Base-by-base conservation (phyloP, 2,329 filamentous ascomycete species). In the Aspergillus proliferans region DNA sequence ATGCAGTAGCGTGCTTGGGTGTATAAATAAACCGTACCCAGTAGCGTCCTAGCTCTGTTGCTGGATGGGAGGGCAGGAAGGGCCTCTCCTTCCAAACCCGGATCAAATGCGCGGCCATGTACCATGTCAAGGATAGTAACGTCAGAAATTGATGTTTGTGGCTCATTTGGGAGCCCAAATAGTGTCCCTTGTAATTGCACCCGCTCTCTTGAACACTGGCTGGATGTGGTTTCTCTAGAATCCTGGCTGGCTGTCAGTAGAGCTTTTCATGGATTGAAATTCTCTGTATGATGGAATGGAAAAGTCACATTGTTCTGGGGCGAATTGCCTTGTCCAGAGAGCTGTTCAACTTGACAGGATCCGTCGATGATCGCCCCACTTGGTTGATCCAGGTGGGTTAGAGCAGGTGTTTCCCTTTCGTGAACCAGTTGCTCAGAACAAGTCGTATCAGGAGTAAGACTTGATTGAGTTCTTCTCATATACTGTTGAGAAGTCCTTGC, bases 1-100 rank as follows among this genome's bases (percentile, higher is more conserved):
- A 58, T 52, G 19, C 54, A 58, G 33, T 56, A 58, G 3, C 56
- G 52, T 34, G 56, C 52, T 46, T 58, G 56, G 10, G 52, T 56
- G 21, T 58, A 58, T 14, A 55, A 52, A 43, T 56, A 58, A 7
- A 52, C 56, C 1, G 56, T 50, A 22, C 53, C 56, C 9, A 58
- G 46, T n/a, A 58, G 48, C 4, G 26, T 22, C 36, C 41, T 47
- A 9, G 53, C 51, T 4, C 45, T 45, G 19, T 24, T 34, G 34
- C 44, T 44, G 24, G 53, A 51, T 15, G 53, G 53, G 19, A 55
- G 47, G 12, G 43, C 21, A 30, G 54, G 54, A 21, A 56, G 36
- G 12, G 30, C 8, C 6, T 47, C 41, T 14, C 15, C 22, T 34
- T 47, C 36, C 14, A 47, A 18, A 18, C 49, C 48, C 3, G 55